These are phyloP conservation scores for Austroboletus novae-zelandiae DNA, from an alignment of 1,284 basidiomycete genomes.

Conservation along the genomic window DNA sequence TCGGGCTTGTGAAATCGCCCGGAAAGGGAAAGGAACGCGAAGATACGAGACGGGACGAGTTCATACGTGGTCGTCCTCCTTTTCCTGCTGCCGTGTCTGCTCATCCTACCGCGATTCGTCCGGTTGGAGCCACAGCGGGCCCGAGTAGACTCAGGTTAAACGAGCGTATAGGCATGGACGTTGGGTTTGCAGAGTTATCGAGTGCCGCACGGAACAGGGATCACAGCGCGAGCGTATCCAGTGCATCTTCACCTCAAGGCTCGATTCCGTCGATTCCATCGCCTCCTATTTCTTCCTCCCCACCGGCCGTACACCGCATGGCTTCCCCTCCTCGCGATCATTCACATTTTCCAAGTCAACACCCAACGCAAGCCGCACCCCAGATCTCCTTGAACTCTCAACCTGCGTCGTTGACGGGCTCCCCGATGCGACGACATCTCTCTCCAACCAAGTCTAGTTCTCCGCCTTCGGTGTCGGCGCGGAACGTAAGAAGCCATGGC, in stretches of 20 bases:
- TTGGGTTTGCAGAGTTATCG: constrained; percentile 32
- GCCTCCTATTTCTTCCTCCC: constrained; percentile 48
- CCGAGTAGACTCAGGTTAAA: constrained; percentile 14
- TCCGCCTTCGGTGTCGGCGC: constrained; percentile 54
- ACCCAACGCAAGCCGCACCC: constrained; percentile 6
- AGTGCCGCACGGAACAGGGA: constrained; percentile 24
- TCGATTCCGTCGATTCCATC: constrained; percentile 80
- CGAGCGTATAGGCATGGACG: constrained; percentile 29
- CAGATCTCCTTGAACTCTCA: constrained; percentile 18
- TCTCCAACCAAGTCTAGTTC: constrained; percentile 57
- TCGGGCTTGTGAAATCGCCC: constrained; percentile 64
- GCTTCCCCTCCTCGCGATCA: constrained; percentile 9
- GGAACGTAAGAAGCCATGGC: constrained; percentile 48
- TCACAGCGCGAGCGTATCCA: constrained; percentile 67
- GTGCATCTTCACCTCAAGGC: constrained; percentile 64
- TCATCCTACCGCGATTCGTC: constrained; percentile 1
- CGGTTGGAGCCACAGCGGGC: background rate
- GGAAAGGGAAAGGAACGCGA: constrained; percentile 27
- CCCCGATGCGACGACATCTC: constrained; percentile 51
- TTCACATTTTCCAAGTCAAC: constrained; percentile 5
- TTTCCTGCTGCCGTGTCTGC: constrained; percentile 22
- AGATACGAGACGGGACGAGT: constrained; percentile 15
- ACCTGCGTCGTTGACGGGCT: constrained; percentile 17
- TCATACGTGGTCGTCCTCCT: constrained; percentile 44
- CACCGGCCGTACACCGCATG: constrained; percentile 28